A percentile compares a stretch with the other conserved stretches of the same genome.
These are phyloP conservation scores for Colletotrichum abscissum DNA, from an alignment of 2,329 filamentous ascomycete species.

Conservation along the genomic window DNA sequence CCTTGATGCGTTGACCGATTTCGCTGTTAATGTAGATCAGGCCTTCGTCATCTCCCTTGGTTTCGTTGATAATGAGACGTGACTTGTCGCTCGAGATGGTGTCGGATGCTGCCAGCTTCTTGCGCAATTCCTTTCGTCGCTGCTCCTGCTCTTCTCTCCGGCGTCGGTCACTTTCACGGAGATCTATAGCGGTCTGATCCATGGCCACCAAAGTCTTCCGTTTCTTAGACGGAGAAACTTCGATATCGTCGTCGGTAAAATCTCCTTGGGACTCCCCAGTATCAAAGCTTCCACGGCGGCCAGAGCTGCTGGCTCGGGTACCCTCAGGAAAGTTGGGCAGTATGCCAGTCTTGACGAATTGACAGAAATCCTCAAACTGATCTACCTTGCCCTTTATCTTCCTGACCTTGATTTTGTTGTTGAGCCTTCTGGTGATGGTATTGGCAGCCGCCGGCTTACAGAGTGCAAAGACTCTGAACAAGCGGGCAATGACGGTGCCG, in stretches of 20 bases:
- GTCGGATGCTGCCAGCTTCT: constrained; percentile 56
- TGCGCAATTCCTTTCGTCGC: constrained; percentile 60
- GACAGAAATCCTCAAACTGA: constrained; percentile 44
- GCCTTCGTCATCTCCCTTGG: constrained; percentile 68
- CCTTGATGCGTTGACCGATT: constrained; percentile 76
- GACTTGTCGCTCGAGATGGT: constrained; percentile 56
- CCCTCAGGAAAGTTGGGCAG: constrained; percentile 23
- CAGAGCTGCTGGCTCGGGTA: background rate
- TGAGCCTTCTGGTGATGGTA: constrained; percentile 18
- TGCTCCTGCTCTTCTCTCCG: constrained; percentile 65
- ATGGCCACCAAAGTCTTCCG: constrained; percentile 58
- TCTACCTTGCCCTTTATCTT: constrained; percentile 40
- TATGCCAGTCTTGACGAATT: constrained; percentile 39
- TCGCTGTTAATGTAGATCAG: constrained; percentile 73
- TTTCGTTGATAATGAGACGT: constrained; percentile 74
- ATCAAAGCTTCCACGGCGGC: background rate
- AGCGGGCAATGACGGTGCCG: constrained; percentile 10
- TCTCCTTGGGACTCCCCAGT: background rate
- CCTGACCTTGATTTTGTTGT: constrained; percentile 39
- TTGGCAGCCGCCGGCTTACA: background rate
- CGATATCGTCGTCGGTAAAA: constrained; percentile 27
- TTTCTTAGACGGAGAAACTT: constrained; percentile 52
- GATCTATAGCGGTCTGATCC: constrained; percentile 61
- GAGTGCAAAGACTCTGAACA: constrained; percentile 28
- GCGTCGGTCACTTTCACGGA: constrained; percentile 66